Percentiles rank a stretch among this genome's conserved stretches.
phyloP scores from a whole-genome alignment of 257 asterid genomes.

The Solanum peruvianum region DNA sequence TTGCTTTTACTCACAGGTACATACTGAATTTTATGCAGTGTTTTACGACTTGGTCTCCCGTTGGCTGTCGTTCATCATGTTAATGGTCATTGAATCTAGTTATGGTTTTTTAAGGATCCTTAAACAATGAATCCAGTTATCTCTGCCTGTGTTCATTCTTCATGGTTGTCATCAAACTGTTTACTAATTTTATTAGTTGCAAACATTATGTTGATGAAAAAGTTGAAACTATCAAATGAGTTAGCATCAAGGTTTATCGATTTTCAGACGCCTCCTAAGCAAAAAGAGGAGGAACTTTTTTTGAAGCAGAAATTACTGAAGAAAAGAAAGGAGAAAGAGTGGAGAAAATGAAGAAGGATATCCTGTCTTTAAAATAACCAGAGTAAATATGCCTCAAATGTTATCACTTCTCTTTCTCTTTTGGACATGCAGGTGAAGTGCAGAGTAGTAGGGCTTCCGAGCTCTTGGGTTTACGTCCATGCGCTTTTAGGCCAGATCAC shows the following conservation, averaged over 20 bases:
- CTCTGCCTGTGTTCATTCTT: background rate
- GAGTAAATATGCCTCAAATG: background rate
- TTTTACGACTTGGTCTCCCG: background rate
- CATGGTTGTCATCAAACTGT: background rate
- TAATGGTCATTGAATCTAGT: background rate
- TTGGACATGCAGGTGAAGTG: constrained; percentile 50
- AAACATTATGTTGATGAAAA: background rate
- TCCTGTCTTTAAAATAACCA: background rate
- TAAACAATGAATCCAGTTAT: background rate
- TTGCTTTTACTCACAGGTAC: constrained; percentile 81
- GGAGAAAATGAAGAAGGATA: background rate
- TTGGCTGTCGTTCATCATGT: background rate
- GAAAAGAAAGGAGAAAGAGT: background rate
- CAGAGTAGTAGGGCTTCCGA: constrained; percentile 65
- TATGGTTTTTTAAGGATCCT: background rate
- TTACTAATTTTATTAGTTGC: background rate
- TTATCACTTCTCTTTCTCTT: background rate
- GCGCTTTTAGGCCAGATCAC: constrained; percentile 83
- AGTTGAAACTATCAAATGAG: background rate
- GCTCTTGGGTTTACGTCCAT: constrained; percentile 65
- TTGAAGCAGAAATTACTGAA: background rate
- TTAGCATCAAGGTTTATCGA: background rate
- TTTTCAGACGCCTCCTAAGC: background rate
- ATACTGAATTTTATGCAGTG: background rate
- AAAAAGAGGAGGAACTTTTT: background rate